Base-by-base conservation (phyloP, 2,329 filamentous ascomycete species). In the Parascedosporium putredinis region DNA sequence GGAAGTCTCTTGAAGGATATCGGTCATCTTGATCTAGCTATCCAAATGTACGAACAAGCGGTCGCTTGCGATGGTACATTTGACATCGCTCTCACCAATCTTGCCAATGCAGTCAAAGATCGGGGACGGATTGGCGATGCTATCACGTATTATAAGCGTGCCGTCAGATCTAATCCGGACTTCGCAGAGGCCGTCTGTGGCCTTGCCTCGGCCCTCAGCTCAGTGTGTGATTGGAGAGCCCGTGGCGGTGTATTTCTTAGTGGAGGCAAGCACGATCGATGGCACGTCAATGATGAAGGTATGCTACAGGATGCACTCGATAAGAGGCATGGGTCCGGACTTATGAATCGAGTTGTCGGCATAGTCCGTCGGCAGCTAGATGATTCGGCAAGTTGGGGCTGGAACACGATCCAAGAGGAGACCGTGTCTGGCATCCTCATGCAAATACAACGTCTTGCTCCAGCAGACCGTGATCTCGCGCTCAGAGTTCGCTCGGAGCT, bases 141-240 rank as follows among this genome's bases (percentile, higher is more conserved):
- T 1, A 97, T 98, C 52, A 70, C 72, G 23, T 97, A 94, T 64
- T 98, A 98, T 69, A 87, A 81, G 59, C 81, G 90, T 55, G 93
- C 93, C 34, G 91, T 98, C 8, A 76, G 78, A 29, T 82, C 90
- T n/a, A 98, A 93, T 57, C 91, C 93, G 0, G 86, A 95, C 29
- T 98, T 98, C 67, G 88, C 93, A 1, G 93, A 98, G 67, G 93
- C 93, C 5, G 91, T 98, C 0, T 98, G 93, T 64, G 93, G 93
- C 6, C 75, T 98, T 48, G 90, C 89, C 2, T 97, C 95, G 52
- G 91, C 93, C 1, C 72, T 98, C 47, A 97, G 96, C 62, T 97
- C 93, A 5, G 90, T 98, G 5, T 98, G 93, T 62, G 86, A 91
- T 60, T 98, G 93, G 93, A 78, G 79, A 59, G 88, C 88, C 25